Percentiles rank a stretch among this genome's conserved stretches.
These are phyloP conservation scores for Penicillium steckii DNA, from an alignment of 495 filamentous ascomycete species.

Conservation along the genomic window DNA sequence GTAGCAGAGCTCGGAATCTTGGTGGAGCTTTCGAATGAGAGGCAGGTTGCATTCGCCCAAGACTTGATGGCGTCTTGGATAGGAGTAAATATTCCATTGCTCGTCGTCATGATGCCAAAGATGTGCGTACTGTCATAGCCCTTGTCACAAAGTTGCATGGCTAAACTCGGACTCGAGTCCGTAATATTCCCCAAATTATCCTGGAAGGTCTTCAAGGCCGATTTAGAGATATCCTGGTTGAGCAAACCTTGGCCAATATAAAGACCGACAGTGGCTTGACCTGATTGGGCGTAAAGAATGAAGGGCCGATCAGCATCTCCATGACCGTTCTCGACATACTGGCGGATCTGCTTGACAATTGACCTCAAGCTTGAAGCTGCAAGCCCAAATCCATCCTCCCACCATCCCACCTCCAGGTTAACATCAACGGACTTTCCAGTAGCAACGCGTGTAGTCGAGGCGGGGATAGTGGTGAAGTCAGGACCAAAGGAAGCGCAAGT, in stretches of 20 bases:
- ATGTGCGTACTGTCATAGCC: slow-evolving; percentile 23
- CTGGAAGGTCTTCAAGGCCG: slow-evolving; percentile 15
- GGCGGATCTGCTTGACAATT: too few relatives aligned
- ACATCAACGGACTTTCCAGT: too few relatives aligned
- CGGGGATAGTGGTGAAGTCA: slow-evolving; percentile 19
- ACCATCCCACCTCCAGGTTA: too few relatives aligned
- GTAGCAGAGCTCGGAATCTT: slow-evolving; percentile 16
- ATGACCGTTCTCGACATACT: too few relatives aligned
- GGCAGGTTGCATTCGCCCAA: slow-evolving; percentile 34
- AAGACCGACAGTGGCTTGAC: too few relatives aligned
- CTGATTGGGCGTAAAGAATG: too few relatives aligned
- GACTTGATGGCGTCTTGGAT: slow-evolving; percentile 30
- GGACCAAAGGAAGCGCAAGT: slow-evolving; percentile 32
- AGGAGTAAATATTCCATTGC: slow-evolving; percentile 28
- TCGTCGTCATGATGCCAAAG: slow-evolving; percentile 32
- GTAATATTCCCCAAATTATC: slow-evolving; percentile 2
- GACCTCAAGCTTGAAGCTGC: too few relatives aligned
- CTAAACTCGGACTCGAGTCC: slow-evolving; percentile 19
- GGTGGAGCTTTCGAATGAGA: slow-evolving; percentile 17
- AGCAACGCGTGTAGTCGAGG: slow-evolving; percentile 10
- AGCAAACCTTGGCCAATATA: too few relatives aligned
- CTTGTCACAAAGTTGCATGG: slow-evolving; percentile 37
- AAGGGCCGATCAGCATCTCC: too few relatives aligned
- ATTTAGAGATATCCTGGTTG: slow-evolving; percentile 20
- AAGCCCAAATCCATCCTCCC: too few relatives aligned